Evolutionary conservation across 176 grass and related monocot genomes (phyloP).

Genomic region (Alopecurus myosuroides): DNA sequence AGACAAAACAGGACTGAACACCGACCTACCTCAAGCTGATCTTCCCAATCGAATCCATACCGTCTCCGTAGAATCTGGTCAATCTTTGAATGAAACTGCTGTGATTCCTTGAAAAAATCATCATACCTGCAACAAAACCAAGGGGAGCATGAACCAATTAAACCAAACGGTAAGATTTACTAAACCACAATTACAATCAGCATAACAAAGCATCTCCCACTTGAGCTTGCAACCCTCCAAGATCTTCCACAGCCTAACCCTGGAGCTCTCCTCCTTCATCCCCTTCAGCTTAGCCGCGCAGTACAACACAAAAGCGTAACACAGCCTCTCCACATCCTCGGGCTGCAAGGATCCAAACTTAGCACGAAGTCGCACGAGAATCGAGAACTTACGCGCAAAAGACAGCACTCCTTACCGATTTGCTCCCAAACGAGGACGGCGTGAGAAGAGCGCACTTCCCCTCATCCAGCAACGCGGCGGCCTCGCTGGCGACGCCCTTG

Average conservation of each 20-base stretch:
- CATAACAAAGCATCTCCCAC: conserved; percentile 30
- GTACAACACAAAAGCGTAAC: conserved; percentile 72
- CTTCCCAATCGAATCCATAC: conserved; percentile 77
- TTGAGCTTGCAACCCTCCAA: conserved; percentile 63
- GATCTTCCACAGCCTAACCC: conserved; percentile 48
- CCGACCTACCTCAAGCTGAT: conserved; percentile 55
- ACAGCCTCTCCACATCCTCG: conserved; percentile 58
- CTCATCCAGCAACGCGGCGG: conserved; percentile 46
- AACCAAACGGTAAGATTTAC: conserved; percentile 5
- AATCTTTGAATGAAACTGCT: conserved; percentile 54
- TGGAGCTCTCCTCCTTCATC: conserved; percentile 33
- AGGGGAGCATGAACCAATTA: not conserved
- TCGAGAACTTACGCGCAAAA: not conserved
- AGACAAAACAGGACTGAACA: not conserved
- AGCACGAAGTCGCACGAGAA: not conserved
- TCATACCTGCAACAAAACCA: conserved; percentile 43
- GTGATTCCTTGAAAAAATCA: conserved; percentile 75
- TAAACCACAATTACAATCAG: not conserved
- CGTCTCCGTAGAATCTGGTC: conserved; percentile 31
- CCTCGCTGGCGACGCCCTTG: conserved; percentile 40
- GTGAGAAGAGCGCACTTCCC: conserved; percentile 37
- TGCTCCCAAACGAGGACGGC: conserved; percentile 47
- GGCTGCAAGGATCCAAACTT: conserved; percentile 36
- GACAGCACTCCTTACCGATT: conserved; percentile 22
- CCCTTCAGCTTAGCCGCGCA: conserved; percentile 52